A percentile compares a stretch with the other conserved stretches of the same genome.
These are phyloP conservation scores for Ampelocalamus luodianensis DNA, from an alignment of 176 grass and related monocot genomes.

Conservation along the genomic window DNA sequence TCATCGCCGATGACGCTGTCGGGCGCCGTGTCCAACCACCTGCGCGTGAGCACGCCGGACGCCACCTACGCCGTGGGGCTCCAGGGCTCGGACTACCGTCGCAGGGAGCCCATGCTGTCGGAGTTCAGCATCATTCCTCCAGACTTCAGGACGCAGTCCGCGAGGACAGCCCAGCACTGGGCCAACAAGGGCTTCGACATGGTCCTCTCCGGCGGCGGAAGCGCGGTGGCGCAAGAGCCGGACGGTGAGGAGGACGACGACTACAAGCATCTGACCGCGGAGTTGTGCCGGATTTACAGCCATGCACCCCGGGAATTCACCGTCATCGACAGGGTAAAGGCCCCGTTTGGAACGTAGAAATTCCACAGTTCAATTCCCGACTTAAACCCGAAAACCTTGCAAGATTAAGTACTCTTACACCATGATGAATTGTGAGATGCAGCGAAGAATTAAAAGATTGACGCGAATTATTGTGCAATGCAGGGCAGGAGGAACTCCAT, in stretches of 20 bases:
- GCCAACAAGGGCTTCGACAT: conserved; percentile 45
- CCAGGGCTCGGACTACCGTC: conserved; percentile 65
- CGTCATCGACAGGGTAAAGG: conserved; percentile 68
- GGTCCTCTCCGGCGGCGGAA: conserved; percentile 36
- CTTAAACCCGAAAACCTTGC: not conserved
- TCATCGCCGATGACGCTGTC: conserved; percentile 53
- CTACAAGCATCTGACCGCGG: conserved; percentile 64
- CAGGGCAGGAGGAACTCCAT: conserved; percentile 87
- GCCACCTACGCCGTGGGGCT: conserved; percentile 74
- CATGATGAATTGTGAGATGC: not conserved
- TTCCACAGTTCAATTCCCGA: too few relatives aligned
- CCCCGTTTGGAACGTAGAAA: too few relatives aligned
- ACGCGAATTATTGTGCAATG: not conserved
- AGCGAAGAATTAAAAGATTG: not conserved
- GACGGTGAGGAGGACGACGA: conserved; percentile 80
- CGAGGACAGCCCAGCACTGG: not conserved
- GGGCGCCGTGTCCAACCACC: conserved; percentile 65
- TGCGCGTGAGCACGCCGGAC: conserved; percentile 83
- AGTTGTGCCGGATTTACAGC: conserved; percentile 67
- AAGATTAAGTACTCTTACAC: not conserved
- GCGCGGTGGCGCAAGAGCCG: conserved; percentile 6
- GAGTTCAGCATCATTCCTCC: conserved; percentile 68
- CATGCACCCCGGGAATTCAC: conserved; percentile 72
- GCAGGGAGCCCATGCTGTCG: conserved; percentile 51
- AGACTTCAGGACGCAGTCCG: conserved; percentile 22